A percentile compares a stretch with the other conserved stretches of the same genome.
Conservation (phyloP, 202 grass and related monocot genomes). For the Panicum virgatum region DNA sequence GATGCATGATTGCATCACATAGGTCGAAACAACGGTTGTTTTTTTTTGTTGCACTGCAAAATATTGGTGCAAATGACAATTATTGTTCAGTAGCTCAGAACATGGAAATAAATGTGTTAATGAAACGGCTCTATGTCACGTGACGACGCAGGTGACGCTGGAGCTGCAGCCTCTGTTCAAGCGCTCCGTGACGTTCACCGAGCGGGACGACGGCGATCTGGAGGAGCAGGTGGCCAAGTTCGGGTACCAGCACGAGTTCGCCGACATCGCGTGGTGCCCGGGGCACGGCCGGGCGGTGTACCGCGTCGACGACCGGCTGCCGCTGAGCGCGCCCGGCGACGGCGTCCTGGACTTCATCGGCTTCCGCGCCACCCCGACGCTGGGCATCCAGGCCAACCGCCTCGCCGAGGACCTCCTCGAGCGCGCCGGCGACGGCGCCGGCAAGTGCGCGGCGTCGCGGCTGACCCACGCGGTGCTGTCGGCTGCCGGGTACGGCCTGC, state of each 20-base stretch:
- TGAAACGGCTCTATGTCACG: too few relatives aligned
- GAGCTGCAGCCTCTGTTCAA: constrained; percentile 74
- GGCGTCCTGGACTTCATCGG: constrained; percentile 63
- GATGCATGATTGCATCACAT: too few relatives aligned
- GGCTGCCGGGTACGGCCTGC: constrained; percentile 38
- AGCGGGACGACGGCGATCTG: constrained; percentile 51
- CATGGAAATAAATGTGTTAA: too few relatives aligned
- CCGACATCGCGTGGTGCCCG: constrained; percentile 65
- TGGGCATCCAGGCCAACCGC: constrained; percentile 24
- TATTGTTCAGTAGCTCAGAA: too few relatives aligned
- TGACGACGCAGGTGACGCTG: constrained; percentile 53
- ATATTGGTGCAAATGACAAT: too few relatives aligned
- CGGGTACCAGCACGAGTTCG: constrained; percentile 60
- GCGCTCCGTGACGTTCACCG: constrained; percentile 50
- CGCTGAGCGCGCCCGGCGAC: constrained; percentile 38
- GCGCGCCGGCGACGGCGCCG: constrained; percentile 39
- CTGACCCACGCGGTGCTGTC: constrained; percentile 40
- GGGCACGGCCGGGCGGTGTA: constrained; percentile 44
- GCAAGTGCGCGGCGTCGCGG: constrained; percentile 50
- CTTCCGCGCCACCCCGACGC: constrained; percentile 44
- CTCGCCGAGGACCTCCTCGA: constrained; percentile 58
- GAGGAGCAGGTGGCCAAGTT: constrained; percentile 48
- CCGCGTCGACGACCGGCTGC: constrained; percentile 53
- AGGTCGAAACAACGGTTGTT: too few relatives aligned
- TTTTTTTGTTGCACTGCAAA: too few relatives aligned